Evolutionary conservation across 202 grass and related monocot genomes (phyloP).

Genomic region (Setaria italica): DNA sequence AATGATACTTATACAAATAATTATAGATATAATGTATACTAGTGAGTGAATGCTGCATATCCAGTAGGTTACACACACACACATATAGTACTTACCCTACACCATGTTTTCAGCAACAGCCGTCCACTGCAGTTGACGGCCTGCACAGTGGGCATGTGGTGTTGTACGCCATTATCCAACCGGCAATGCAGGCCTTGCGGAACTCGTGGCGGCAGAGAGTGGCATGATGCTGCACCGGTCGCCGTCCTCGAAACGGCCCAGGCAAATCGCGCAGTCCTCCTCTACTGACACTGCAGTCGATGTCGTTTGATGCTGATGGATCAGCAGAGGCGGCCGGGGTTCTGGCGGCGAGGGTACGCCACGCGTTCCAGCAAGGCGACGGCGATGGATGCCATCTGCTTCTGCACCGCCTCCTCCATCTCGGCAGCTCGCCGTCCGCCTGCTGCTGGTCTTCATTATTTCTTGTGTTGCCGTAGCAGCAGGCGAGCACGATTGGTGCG

Average conservation of each 20-base stretch:
- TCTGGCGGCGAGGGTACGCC: not conserved
- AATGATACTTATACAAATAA: too few relatives aligned
- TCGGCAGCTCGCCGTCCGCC: not conserved
- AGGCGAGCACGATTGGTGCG: too few relatives aligned
- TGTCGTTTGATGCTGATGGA: too few relatives aligned
- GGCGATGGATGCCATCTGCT: not conserved
- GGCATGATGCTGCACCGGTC: conserved; percentile 18
- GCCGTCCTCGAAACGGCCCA: conserved; percentile 3
- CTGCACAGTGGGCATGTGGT: conserved; percentile 9
- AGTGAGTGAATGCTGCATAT: too few relatives aligned
- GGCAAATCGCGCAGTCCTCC: not conserved
- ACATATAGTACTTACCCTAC: too few relatives aligned
- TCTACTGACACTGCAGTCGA: too few relatives aligned
- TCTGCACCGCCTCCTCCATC: not conserved
- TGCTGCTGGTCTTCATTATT: too few relatives aligned
- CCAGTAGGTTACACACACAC: too few relatives aligned
- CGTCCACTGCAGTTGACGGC: not conserved
- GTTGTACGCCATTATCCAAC: not conserved
- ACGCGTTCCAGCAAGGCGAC: not conserved
- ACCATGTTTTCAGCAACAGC: not conserved
- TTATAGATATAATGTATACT: too few relatives aligned
- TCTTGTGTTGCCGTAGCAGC: too few relatives aligned
- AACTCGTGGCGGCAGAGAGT: conserved; percentile 39
- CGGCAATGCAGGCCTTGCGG: conserved; percentile 35
- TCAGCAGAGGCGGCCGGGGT: too few relatives aligned